phyloP scores from a whole-genome alignment of 2,329 filamentous ascomycete genomes.

The Elsinoe fawcettii region DNA sequence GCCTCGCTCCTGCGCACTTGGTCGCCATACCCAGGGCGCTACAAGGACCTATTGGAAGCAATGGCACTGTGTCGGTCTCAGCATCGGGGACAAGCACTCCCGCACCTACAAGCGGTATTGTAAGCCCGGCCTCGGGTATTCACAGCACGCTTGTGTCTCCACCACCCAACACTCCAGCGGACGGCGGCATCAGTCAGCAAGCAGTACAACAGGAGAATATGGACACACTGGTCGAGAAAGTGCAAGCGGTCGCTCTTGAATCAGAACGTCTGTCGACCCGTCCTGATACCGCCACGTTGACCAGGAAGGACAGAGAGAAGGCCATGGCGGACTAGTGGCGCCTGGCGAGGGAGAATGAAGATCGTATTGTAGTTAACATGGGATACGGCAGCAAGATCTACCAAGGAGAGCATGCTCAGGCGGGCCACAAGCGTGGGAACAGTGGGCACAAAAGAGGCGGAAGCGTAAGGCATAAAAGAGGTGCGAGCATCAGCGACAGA shows the following conservation, averaged over 20 bases:
- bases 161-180: constrained; percentile 8
- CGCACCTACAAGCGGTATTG: not conserved
- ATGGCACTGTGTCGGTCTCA: not conserved
- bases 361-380: not conserved
- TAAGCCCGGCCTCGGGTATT: not conserved
- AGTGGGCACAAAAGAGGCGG: not conserved
- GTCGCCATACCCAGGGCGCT: not conserved
- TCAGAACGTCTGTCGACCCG: not conserved
- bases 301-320: constrained; percentile 2
- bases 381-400: not conserved
- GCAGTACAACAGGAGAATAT: not conserved
- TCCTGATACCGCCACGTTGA: not conserved
- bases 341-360: constrained; percentile 2
- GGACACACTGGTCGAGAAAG: not conserved
- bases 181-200: not conserved
- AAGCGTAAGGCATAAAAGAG: not conserved
- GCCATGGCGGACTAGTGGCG: constrained; percentile 14
- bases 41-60: not conserved
- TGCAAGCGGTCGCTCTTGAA: not conserved
- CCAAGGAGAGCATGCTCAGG: not conserved
- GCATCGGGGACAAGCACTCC: not conserved
- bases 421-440: not conserved
- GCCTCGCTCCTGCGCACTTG: not conserved
- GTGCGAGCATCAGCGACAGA: not conserved
- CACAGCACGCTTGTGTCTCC: not conserved